Conservation (phyloP, 495 filamentous ascomycete genomes). For the Xylaria scruposa region DNA sequence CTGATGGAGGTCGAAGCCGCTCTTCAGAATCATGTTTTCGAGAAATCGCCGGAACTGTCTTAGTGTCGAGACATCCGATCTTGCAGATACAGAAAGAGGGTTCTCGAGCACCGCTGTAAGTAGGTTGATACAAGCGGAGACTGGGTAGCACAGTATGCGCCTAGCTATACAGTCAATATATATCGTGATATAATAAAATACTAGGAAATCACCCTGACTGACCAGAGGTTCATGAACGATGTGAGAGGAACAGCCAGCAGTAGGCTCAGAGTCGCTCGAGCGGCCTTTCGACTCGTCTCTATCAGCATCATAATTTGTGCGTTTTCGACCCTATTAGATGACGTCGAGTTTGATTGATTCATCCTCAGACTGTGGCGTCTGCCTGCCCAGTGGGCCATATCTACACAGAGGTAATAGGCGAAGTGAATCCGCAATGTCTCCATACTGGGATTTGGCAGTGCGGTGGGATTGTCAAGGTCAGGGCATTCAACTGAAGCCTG, state of each 20-base stretch:
- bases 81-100: conserved; percentile 9
- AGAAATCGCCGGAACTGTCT: conserved; percentile 11
- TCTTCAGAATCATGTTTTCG: background rate
- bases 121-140: conserved; percentile 12
- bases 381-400: conserved; percentile 6
- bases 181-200: background rate
- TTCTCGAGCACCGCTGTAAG: background rate
- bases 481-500: background rate
- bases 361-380: conserved; percentile 7
- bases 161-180: background rate
- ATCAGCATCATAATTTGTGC: background rate
- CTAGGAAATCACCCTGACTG: background rate
- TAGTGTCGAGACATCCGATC: conserved; percentile 7
- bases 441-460: background rate
- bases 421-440: conserved; percentile 8
- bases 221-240: conserved; percentile 15
- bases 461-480: conserved; percentile 1
- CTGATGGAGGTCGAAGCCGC: background rate
- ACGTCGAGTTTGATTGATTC: background rate
- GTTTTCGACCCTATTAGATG: background rate
- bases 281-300: conserved; percentile 10
- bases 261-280: conserved; percentile 10
- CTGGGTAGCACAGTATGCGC: conserved; percentile 13
- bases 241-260: background rate
- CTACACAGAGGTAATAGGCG: conserved; percentile 14